A percentile compares a stretch with the other conserved stretches of the same genome.
Evolutionary conservation across 106 monocot genomes (phyloP).

Genomic region (Platanthera guangdongensis): DNA sequence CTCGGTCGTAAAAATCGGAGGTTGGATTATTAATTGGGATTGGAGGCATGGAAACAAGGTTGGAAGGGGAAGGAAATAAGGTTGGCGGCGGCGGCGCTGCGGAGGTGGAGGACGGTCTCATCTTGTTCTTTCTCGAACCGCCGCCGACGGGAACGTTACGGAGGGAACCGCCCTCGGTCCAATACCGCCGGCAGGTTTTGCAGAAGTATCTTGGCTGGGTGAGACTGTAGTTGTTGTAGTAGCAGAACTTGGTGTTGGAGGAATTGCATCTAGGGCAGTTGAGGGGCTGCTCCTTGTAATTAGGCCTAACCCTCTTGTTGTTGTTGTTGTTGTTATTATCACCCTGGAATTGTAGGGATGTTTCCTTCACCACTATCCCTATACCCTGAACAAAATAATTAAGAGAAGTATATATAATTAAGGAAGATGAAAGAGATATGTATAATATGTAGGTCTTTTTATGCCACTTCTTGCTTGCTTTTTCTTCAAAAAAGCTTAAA

Average conservation of each 20-base stretch:
- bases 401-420: too few species aligned
- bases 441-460: background rate
- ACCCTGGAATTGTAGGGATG: background rate
- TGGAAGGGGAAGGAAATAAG: background rate
- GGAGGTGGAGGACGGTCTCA: background rate
- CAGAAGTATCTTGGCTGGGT: slow-evolving; percentile 8
- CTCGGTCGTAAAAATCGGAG: background rate
- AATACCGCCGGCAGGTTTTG: slow-evolving; percentile 9
- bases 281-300: background rate
- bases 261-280: slow-evolving; percentile 9
- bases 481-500: slow-evolving; percentile 3
- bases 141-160: slow-evolving; percentile 7
- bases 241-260: slow-evolving; percentile 10
- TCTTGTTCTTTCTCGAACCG: slow-evolving; percentile 8
- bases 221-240: slow-evolving; percentile 14
- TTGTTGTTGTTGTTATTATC: background rate
- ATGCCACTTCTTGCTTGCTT: background rate
- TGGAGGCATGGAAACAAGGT: background rate
- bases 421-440: background rate
- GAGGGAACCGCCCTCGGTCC: slow-evolving; percentile 10
- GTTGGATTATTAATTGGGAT: background rate
- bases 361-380: background rate
- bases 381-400: background rate
- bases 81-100: background rate
- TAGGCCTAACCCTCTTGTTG: background rate